A percentile compares a stretch with the other conserved stretches of the same genome.
Evolutionary conservation across 2,329 filamentous ascomycete genomes (phyloP).

Genomic region (Penicillium sclerotigenum): DNA sequence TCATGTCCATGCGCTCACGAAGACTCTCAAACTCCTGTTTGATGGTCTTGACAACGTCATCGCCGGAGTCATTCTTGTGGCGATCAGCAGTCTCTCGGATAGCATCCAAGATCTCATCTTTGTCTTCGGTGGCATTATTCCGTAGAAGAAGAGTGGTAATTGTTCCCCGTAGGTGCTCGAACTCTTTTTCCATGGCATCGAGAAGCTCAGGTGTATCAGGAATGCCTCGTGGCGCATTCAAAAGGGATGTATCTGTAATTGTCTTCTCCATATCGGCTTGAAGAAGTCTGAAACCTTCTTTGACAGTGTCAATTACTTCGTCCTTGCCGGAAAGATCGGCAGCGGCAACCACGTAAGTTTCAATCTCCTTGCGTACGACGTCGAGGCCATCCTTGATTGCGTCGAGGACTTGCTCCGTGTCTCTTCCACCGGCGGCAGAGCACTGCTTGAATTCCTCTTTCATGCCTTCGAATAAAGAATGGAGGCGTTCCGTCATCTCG

Average conservation of each 20-base stretch:
- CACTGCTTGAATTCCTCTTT: constrained; percentile 71
- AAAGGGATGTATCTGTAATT: constrained; percentile 45
- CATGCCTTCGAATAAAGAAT: constrained; percentile 59
- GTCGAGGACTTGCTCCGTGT: constrained; percentile 84
- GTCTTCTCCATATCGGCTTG: constrained; percentile 56
- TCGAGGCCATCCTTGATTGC: constrained; percentile 85
- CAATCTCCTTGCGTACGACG: constrained; percentile 73
- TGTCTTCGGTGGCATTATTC: constrained; percentile 54
- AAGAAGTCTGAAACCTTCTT: constrained; percentile 60
- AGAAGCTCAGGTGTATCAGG: constrained; percentile 66
- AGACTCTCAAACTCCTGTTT: constrained; percentile 62
- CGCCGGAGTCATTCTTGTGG: constrained; percentile 35
- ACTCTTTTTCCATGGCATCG: constrained; percentile 74
- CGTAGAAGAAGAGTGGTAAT: constrained; percentile 68
- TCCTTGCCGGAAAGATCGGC: constrained; percentile 69
- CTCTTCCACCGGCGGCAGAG: constrained; percentile 71
- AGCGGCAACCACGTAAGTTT: constrained; percentile 72
- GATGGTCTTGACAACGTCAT: constrained; percentile 44
- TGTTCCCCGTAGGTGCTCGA: constrained; percentile 75
- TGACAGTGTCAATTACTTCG: constrained; percentile 70
- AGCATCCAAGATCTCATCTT: constrained; percentile 61
- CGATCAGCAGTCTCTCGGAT: constrained; percentile 50
- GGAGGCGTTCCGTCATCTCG: constrained; percentile 58
- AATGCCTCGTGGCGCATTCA: constrained; percentile 30
- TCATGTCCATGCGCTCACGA: constrained; percentile 47